Percentiles rank a stretch among this genome's conserved stretches.
phyloP scores from a whole-genome alignment of 129 eudicot species.

The Ambrosia artemisiifolia region DNA sequence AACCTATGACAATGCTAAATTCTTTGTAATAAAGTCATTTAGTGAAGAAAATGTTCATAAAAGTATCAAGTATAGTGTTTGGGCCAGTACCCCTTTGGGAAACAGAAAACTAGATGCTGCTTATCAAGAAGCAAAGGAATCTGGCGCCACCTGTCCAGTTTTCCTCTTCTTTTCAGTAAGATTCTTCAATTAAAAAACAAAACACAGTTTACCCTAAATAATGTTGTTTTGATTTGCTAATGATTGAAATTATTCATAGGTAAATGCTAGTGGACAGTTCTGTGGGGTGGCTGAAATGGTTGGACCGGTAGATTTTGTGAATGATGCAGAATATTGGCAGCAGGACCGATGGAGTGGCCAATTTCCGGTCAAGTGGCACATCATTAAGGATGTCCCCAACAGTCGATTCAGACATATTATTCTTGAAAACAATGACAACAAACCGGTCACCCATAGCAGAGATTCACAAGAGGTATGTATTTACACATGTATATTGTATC shows the following conservation, averaged over 20 bases:
- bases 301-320: constrained; percentile 86
- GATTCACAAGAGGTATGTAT: constrained; percentile 86
- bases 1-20: constrained; percentile 60
- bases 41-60: constrained; percentile 93
- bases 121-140: constrained; percentile 70
- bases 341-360: constrained; percentile 98
- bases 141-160: constrained; percentile 52
- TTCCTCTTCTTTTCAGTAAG: constrained; percentile 90
- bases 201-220: not conserved
- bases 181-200: not conserved
- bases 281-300: constrained; percentile 97
- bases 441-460: constrained; percentile 97
- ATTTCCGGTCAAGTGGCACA: constrained; percentile 84
- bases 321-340: constrained; percentile 90
- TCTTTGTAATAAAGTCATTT: constrained; percentile 91
- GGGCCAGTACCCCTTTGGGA: constrained; percentile 96
- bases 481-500: not conserved
- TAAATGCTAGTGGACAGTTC: constrained; percentile 91
- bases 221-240: not conserved
- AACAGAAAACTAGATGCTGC: constrained; percentile 90
- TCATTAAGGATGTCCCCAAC: constrained; percentile 82
- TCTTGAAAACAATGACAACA: constrained; percentile 84
- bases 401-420: constrained; percentile 82
- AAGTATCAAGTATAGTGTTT: constrained; percentile 79
- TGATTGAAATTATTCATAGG: constrained; percentile 36